Evolutionary conservation across 192 early-diverging fungal species (phyloP).

Genomic region (Linderina pennispora): DNA sequence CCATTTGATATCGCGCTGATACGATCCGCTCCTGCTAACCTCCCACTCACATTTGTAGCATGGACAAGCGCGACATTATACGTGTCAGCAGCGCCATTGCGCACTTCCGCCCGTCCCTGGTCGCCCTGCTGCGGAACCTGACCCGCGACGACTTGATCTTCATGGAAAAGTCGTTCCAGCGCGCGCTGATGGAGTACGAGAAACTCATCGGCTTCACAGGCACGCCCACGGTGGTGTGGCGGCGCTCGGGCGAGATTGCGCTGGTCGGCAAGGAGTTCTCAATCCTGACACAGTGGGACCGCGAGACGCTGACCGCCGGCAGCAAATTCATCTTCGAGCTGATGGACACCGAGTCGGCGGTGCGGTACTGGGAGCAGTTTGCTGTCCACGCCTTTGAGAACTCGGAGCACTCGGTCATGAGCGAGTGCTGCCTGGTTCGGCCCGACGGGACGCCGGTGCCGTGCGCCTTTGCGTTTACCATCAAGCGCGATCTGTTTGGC

Average conservation of each 20-base stretch:
- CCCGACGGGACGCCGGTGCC: conserved; percentile 68
- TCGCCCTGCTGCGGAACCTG: conserved; percentile 90
- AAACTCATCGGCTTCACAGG: conserved; percentile 94
- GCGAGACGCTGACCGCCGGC: conserved; percentile 64
- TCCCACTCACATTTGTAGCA: too few relatives aligned
- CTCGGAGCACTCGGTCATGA: conserved; percentile 82
- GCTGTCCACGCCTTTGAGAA: conserved; percentile 90
- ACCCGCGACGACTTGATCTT: conserved; percentile 91
- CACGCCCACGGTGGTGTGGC: conserved; percentile 95
- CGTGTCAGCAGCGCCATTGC: conserved; percentile 84
- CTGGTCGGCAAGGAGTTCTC: conserved; percentile 96
- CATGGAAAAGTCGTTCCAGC: conserved; percentile 95
- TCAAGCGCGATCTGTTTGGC: conserved; percentile 96
- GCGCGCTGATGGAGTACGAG: conserved; percentile 90
- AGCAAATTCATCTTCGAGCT: conserved; percentile 55
- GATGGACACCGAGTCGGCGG: conserved; percentile 89
- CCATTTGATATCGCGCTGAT: too few relatives aligned
- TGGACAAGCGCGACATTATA: conserved; percentile 84
- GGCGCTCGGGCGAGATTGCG: conserved; percentile 92
- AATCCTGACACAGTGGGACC: conserved; percentile 86
- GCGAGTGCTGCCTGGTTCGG: conserved; percentile 78
- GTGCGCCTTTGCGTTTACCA: conserved; percentile 93
- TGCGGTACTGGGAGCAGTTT: conserved; percentile 95
- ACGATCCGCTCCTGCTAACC: too few relatives aligned
- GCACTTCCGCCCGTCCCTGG: conserved; percentile 86